Conservation (phyloP, 176 grass and related monocot genomes). For the Rhynchospora breviuscula region DNA sequence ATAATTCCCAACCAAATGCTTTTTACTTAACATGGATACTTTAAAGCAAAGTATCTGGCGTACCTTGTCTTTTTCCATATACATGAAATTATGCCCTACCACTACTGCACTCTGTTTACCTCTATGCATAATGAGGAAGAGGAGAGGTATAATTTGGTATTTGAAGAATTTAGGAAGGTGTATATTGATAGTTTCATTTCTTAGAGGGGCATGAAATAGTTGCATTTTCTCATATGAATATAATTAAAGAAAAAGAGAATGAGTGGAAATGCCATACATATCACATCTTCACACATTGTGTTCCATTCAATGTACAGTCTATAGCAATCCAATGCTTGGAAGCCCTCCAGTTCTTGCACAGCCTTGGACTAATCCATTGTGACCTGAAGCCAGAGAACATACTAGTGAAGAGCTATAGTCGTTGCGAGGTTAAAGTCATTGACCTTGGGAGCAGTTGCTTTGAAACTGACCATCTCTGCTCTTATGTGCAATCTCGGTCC, state of each 20-base stretch:
- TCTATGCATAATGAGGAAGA: background rate
- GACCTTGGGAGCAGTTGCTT: constrained; percentile 99
- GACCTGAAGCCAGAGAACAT: constrained; percentile 99
- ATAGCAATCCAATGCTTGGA: constrained; percentile 98
- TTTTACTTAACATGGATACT: background rate
- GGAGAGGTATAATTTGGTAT: background rate
- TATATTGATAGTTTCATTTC: background rate
- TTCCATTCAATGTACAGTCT: constrained; percentile 44
- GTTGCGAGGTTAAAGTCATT: constrained; percentile 98
- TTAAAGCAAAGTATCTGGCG: background rate
- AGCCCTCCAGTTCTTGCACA: constrained; percentile 92
- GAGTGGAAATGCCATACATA: background rate
- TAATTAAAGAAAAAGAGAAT: background rate
- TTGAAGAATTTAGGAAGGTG: background rate
- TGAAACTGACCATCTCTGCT: constrained; percentile 93
- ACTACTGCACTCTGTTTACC: background rate
- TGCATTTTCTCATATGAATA: background rate
- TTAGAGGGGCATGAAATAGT: no score
- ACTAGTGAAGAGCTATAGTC: constrained; percentile 97
- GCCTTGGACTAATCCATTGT: constrained; percentile 95
- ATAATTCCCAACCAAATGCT: background rate
- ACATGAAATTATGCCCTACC: background rate
- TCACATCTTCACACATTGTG: constrained; percentile 18
- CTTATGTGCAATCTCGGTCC: constrained; percentile 90
- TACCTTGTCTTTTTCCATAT: background rate